Evolutionary conservation across 306 rosid species (phyloP), one percentile per base, ranked within the genome.

Genomic region (Citrullus amarus): DNA sequence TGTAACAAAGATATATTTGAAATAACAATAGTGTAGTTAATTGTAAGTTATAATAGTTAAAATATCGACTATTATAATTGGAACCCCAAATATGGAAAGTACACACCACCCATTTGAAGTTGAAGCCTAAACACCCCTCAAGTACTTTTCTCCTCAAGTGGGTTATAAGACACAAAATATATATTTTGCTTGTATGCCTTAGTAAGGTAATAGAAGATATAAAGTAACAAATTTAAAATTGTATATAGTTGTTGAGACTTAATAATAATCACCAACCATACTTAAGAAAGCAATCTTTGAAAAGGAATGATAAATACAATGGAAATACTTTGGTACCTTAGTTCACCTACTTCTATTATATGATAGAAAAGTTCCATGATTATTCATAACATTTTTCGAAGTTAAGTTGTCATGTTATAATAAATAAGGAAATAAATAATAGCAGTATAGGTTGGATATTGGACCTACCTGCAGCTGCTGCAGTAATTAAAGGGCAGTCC

Each of bases 401-500:
- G 62, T 74, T 16, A 17, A 53, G 34, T 54, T 54, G 30, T 32
- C 60, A 30, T 53, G 78, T 12, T 73, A 53, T 30, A 53, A 51
- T 30, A 53, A 53, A 73, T 46, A 73, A 16, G 77, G 60, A 73
- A 68, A 73, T 44, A 73, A 34, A 54, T 74, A 74, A 54, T 53
- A 54, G 63, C 48, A 54, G 51, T 5, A 5, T 30, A 11, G 30
- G 63, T 74, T 18, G 63, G 25, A 74, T 71, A 34, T 72, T 46
- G 59, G 38, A 70, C 76, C 58, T 71, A 44, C 56, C 56, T 71
- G 58, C 76, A 66, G 51, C 55, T n/a, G 30, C 25, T 67, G 74
- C 46, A 16, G 77, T 54, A 74, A 74, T 53, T 18, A 5, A 48
- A 74, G 48, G 36, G 46, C 78, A 74, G 78, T 9, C 32, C 62